Evolutionary conservation across 805 yeast genomes (phyloP).

Genomic region (Yarrowia sp.): DNA sequence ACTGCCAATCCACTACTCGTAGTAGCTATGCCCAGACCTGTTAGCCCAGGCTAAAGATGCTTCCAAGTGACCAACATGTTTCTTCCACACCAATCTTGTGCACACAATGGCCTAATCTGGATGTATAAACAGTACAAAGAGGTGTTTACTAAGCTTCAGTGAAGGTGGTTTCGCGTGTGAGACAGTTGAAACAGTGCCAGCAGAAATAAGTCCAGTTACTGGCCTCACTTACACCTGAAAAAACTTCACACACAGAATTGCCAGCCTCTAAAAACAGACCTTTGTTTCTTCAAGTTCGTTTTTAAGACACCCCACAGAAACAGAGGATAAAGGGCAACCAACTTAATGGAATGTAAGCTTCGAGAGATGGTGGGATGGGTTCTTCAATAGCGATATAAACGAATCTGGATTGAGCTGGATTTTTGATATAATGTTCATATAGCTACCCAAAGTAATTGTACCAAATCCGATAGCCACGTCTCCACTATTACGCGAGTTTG

Average conservation of each 20-base stretch:
- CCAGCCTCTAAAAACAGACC: too few relatives aligned
- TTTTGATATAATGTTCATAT: background rate
- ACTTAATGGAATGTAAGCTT: background rate
- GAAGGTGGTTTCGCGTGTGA: too few relatives aligned
- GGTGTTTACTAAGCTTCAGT: background rate
- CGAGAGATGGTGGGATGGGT: background rate
- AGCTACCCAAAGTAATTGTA: background rate
- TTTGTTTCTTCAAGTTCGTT: background rate
- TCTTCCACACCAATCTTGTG: background rate
- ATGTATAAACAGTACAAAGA: background rate
- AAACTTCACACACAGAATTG: too few relatives aligned
- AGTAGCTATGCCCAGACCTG: background rate
- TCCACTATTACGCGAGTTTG: background rate
- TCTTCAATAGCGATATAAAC: background rate
- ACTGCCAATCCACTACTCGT: too few relatives aligned
- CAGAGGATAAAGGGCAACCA: slow-evolving; percentile 11
- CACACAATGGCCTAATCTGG: background rate
- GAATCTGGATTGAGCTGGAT: background rate
- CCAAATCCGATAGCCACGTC: too few relatives aligned
- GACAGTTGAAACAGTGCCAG: too few relatives aligned
- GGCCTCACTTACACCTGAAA: too few relatives aligned
- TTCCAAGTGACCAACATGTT: background rate
- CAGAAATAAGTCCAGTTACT: too few relatives aligned
- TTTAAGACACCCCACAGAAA: background rate
- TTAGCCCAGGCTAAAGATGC: background rate